Evolutionary conservation across 345 rosid species (phyloP), one percentile per base, ranked within the genome.

Genomic region (Arabis hirsuta): DNA sequence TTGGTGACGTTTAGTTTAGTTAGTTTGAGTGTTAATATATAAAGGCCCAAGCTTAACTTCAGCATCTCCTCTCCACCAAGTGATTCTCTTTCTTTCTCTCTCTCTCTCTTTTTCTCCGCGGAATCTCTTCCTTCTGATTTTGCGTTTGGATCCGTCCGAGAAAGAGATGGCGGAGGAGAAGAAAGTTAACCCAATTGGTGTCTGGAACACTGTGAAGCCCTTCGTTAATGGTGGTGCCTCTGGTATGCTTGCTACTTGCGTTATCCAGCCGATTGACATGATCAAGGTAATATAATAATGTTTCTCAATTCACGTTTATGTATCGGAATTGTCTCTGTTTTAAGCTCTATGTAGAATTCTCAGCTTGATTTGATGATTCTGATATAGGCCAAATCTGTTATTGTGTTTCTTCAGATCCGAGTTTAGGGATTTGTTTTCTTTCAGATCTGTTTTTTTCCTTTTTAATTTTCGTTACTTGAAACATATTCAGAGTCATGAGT

Each of bases 231-330:
- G 99, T 3, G 99, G 99, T 29, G 77, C 88, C 57, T 90, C 99
- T 42, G 99, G 99, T 36, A 95, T 95, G 99, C 96, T 91, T 53
- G 99, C 99, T 22, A 95, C 99, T 76, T 90, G 98, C 78, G 98
- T 90, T 78, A 86, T 95, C 79, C 99, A 95, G 73, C 99, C 99
- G 43, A 81, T 95, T 76, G 99, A 95, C 42, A 95, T 95, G 99
- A 71, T 95, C 78, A 95, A 95, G 99, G 99, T 95, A 29, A 34
- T 34, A 7, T 34, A 76, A 14, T 22, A 4, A 6, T 10, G 22
- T 22, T 47, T 57, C 13, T 36, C 0, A 34, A 5, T 36, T 9
- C 53, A 2, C 8, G 22, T 32, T 7, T 45, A 4, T 20, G 12
- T 19, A 58, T 72, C 38, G 11, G 6, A 20, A 8, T 0, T 11